Evolutionary conservation across 2,329 filamentous ascomycete genomes (phyloP).

Genomic region (Sporothrix globosa): DNA sequence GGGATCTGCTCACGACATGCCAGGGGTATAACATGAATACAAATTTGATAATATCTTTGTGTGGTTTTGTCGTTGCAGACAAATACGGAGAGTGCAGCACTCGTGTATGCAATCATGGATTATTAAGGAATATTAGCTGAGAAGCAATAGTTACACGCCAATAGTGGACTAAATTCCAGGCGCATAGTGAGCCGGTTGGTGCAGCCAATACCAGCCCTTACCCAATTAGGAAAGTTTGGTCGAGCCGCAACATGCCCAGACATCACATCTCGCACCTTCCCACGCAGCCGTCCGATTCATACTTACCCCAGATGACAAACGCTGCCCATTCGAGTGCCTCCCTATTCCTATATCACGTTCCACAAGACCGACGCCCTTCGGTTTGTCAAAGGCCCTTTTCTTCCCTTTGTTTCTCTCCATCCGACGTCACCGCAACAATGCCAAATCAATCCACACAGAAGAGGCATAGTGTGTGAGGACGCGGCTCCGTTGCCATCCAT

Average conservation of each 20-base stretch:
- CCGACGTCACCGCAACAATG: not conserved
- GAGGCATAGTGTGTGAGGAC: not conserved
- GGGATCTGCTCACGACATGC: not conserved
- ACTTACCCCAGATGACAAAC: not conserved
- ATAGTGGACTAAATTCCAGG: too few relatives aligned
- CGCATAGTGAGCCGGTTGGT: too few relatives aligned
- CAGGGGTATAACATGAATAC: not conserved
- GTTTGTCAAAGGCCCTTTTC: not conserved
- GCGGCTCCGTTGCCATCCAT: not conserved
- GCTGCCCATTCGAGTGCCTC: not conserved
- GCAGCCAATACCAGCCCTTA: too few relatives aligned
- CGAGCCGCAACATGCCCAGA: conserved; percentile 7
- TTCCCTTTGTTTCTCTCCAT: not conserved
- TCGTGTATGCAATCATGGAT: too few relatives aligned
- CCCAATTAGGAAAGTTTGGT: conserved; percentile 34
- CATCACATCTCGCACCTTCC: not conserved
- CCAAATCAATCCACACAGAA: conserved; percentile 12
- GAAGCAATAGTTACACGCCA: too few relatives aligned
- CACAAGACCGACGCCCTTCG: not conserved
- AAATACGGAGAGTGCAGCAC: too few relatives aligned
- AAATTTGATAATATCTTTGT: not conserved
- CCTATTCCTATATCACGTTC: not conserved
- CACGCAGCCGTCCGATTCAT: not conserved
- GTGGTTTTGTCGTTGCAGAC: not conserved
- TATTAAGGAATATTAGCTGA: not conserved